phyloP scores from a whole-genome alignment of 768 basidiomycete genomes.

The Psilocybe cyanescens region DNA sequence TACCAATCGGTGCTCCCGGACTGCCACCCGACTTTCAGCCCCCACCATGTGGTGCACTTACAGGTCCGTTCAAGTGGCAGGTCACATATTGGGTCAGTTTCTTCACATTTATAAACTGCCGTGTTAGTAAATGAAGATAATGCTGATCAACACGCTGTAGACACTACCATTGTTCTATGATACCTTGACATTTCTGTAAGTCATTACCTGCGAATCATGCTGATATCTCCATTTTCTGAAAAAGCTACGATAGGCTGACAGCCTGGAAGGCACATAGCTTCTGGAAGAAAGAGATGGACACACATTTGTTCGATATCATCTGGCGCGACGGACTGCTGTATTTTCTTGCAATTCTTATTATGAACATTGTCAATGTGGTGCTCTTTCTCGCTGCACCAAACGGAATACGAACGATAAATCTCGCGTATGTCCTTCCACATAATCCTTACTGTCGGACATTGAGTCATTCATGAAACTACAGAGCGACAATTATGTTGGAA shows the following conservation, averaged over 20 bases:
- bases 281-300: conserved; percentile 3
- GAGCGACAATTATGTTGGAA: conserved; percentile 26
- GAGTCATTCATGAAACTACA: background rate
- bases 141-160: background rate
- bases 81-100: conserved; percentile 23
- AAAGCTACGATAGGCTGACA: conserved; percentile 1
- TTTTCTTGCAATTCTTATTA: conserved; percentile 26
- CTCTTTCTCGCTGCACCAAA: conserved; percentile 19
- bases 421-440: conserved; percentile 15
- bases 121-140: background rate
- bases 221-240: background rate
- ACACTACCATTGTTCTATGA: conserved; percentile 19
- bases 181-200: conserved; percentile 15
- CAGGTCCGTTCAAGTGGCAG: conserved; percentile 20
- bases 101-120: too few species aligned
- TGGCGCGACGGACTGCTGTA: conserved; percentile 25
- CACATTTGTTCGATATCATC: conserved; percentile 5
- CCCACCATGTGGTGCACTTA: conserved; percentile 21
- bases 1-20: background rate
- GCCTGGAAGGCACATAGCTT: conserved; percentile 7
- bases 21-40: conserved; percentile 9
- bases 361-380: conserved; percentile 24
- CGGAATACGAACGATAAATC: conserved; percentile 18
- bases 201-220: conserved; percentile 1
- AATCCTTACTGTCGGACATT: background rate